These are phyloP conservation scores for Sugiyamaella japonica DNA, from an alignment of 1,139 yeast genomes.

Conservation along the genomic window DNA sequence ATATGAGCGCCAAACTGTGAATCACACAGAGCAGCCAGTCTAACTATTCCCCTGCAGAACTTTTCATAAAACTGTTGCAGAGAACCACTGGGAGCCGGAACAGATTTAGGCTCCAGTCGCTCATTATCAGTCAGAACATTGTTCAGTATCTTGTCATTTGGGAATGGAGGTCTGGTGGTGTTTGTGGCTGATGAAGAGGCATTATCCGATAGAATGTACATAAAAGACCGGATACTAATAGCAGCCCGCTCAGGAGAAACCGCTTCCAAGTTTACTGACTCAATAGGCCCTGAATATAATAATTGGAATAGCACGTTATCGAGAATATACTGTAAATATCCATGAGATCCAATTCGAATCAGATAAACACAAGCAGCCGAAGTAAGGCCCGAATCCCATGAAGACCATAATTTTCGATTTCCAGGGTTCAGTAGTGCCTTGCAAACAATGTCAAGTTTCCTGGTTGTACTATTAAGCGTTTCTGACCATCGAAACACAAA, in stretches of 20 bases:
- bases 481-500: slow-evolving; percentile 84
- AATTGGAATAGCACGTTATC: slow-evolving; percentile 71
- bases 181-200: background rate
- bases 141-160: slow-evolving; percentile 11
- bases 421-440: slow-evolving; percentile 49
- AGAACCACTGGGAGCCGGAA: slow-evolving; percentile 29
- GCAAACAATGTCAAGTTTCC: slow-evolving; percentile 60
- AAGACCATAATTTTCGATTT: slow-evolving; percentile 56
- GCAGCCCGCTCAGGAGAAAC: slow-evolving; percentile 69
- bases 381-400: slow-evolving; percentile 60
- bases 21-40: slow-evolving; percentile 61
- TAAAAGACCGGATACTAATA: slow-evolving; percentile 68
- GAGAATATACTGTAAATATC: slow-evolving; percentile 73
- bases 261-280: slow-evolving; percentile 51
- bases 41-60: slow-evolving; percentile 62
- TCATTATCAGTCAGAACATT: background rate
- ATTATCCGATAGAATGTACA: slow-evolving; percentile 62
- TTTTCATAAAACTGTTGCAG: slow-evolving; percentile 60
- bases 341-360: slow-evolving; percentile 72
- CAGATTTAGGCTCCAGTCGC: slow-evolving; percentile 10
- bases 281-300: slow-evolving; percentile 55
- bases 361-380: slow-evolving; percentile 64
- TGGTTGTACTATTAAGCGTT: slow-evolving; percentile 80
- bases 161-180: slow-evolving; percentile 22
- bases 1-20: slow-evolving; percentile 38